phyloP scores from a whole-genome alignment of 2,329 filamentous ascomycete species.

The Lachnellula cervina region DNA sequence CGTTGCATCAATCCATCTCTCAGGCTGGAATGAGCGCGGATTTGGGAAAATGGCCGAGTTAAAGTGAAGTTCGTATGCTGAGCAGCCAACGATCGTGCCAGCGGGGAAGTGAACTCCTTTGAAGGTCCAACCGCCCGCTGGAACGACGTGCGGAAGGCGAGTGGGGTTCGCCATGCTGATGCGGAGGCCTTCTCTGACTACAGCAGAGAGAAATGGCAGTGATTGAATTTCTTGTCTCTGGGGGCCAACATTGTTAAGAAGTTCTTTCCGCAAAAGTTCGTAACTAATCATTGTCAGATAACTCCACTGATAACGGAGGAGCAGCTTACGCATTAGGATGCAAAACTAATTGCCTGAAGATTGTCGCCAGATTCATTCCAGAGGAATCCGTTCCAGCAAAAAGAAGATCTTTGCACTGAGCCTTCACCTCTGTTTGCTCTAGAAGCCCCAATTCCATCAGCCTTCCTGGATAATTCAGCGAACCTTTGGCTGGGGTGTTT shows the following conservation, averaged over 20 bases:
- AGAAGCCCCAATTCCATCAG: constrained; percentile 41
- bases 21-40: constrained; percentile 40
- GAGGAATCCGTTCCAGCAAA: constrained; percentile 52
- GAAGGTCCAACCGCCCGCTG: constrained; percentile 26
- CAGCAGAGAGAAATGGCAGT: constrained; percentile 43
- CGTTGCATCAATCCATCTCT: constrained; percentile 41
- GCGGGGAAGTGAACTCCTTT: constrained; percentile 35
- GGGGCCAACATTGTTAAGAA: constrained; percentile 22
- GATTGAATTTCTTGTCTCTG: constrained; percentile 30
- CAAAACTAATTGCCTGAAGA: constrained; percentile 41
- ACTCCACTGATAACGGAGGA: neutral
- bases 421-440: constrained; percentile 39
- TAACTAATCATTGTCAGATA: constrained; percentile 23
- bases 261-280: constrained; percentile 32
- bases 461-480: constrained; percentile 44
- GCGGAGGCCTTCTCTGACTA: constrained; percentile 46
- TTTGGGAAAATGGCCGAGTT: constrained; percentile 40
- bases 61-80: constrained; percentile 43
- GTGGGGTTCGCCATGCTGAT: constrained; percentile 48
- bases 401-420: constrained; percentile 49
- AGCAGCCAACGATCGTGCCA: constrained; percentile 41
- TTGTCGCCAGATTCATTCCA: constrained; percentile 45
- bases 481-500: constrained; percentile 27
- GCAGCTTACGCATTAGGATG: constrained; percentile 36
- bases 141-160: constrained; percentile 44